Evolutionary conservation across 2,329 filamentous ascomycete species (phyloP).

Genomic region (Magnaporthiopsis rhizophila): DNA sequence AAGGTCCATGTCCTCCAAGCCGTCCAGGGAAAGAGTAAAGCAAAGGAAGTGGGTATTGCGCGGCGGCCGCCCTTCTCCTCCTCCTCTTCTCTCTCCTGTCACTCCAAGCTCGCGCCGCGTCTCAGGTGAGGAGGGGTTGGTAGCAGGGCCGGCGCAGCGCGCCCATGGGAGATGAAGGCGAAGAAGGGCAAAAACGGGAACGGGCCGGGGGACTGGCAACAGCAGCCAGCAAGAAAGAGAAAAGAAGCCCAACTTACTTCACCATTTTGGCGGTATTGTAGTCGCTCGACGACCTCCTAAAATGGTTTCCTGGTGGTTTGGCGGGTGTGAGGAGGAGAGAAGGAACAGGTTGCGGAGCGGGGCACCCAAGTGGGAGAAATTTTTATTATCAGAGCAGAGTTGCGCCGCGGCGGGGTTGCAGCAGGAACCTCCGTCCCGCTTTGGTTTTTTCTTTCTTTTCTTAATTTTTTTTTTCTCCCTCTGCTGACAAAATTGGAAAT

Average conservation of each 20-base stretch:
- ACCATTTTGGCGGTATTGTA: slow-evolving; percentile 93
- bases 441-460: not conserved
- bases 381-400: slow-evolving; percentile 7
- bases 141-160: too few relatives aligned
- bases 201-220: not conserved
- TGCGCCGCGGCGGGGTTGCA: slow-evolving; percentile 2
- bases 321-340: slow-evolving; percentile 5
- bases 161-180: not conserved
- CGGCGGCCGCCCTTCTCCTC: not conserved
- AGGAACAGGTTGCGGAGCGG: slow-evolving; percentile 4
- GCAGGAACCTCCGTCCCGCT: not conserved
- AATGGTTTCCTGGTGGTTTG: slow-evolving; percentile 17
- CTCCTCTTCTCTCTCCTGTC: not conserved
- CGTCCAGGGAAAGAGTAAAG: not conserved
- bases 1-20: not conserved
- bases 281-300: slow-evolving; percentile 16
- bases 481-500: slow-evolving; percentile 8
- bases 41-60: not conserved
- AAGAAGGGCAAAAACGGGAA: not conserved
- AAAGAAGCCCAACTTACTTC: slow-evolving; percentile 65
- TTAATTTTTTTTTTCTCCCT: slow-evolving; percentile 1
- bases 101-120: not conserved
- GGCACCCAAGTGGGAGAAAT: slow-evolving; percentile 9
- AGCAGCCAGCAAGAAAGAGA: not conserved
- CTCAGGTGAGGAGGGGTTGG: not conserved